Percentiles rank a stretch among this genome's conserved stretches.
These are phyloP conservation scores for Esteya vermicola DNA, from an alignment of 2,329 filamentous ascomycete genomes.

Conservation along the genomic window DNA sequence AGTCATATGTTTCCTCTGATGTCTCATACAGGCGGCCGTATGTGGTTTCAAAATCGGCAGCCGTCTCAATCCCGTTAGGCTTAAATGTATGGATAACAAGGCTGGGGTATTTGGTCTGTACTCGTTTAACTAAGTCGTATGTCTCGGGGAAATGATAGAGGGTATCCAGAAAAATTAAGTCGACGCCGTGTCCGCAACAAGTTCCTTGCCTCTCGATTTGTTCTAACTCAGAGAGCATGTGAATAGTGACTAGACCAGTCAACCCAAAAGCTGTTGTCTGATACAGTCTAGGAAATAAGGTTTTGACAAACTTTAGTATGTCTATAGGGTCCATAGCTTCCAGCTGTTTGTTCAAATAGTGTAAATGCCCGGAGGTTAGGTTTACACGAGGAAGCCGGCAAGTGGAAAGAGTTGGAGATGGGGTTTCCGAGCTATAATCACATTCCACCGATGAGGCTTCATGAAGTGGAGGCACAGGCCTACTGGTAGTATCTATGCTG, in stretches of 20 bases:
- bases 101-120: constrained; percentile 62
- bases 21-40: constrained; percentile 81
- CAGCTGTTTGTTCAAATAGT: constrained; percentile 81
- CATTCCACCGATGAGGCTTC: constrained; percentile 48
- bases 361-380: constrained; percentile 77
- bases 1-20: constrained; percentile 86
- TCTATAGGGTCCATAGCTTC: constrained; percentile 81
- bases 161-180: constrained; percentile 71
- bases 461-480: too few species aligned
- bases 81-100: constrained; percentile 80
- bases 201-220: constrained; percentile 37
- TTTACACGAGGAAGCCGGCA: constrained; percentile 61
- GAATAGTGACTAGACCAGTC: constrained; percentile 67
- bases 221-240: constrained; percentile 70
- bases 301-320: constrained; percentile 82
- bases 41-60: constrained; percentile 63
- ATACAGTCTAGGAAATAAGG: constrained; percentile 78
- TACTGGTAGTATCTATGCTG: too few species aligned
- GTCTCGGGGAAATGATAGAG: constrained; percentile 74
- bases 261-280: constrained; percentile 76
- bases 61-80: constrained; percentile 60
- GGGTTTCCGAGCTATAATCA: constrained; percentile 58
- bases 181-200: constrained; percentile 21
- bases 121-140: constrained; percentile 55
- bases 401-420: constrained; percentile 37